Evolutionary conservation across 495 filamentous ascomycete genomes (phyloP).

Genomic region (Parathielavia hyrcaniae): DNA sequence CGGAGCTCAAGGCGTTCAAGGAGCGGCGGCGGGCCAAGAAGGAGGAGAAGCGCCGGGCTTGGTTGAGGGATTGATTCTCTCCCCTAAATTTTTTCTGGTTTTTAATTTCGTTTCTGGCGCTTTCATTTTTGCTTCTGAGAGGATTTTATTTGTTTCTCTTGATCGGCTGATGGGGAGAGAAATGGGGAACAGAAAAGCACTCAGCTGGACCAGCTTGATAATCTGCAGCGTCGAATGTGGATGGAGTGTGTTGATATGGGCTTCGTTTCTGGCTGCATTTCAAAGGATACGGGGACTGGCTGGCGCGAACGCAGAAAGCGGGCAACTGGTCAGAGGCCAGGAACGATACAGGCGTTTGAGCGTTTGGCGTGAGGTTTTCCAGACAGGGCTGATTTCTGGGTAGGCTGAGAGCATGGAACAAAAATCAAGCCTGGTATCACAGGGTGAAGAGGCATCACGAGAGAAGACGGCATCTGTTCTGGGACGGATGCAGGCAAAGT

Average conservation of each 20-base stretch:
- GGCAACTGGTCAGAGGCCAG: not conserved
- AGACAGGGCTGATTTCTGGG: not conserved
- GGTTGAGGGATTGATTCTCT: constrained; percentile 72
- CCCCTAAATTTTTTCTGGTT: not conserved
- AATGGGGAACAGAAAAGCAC: no score
- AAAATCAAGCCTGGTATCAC: no score
- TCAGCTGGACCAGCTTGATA: not conserved
- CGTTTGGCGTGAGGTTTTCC: not conserved
- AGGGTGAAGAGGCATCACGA: no score
- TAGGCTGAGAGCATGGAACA: not conserved
- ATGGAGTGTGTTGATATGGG: not conserved
- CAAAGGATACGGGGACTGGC: constrained; percentile 2
- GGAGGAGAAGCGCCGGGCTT: constrained; percentile 88
- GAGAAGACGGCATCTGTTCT: no score
- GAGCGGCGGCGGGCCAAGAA: constrained; percentile 71
- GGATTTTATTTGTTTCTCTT: not conserved
- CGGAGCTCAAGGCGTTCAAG: constrained; percentile 70
- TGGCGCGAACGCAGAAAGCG: not conserved
- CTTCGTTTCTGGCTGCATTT: constrained; percentile 2
- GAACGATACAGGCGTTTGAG: constrained; percentile 11
- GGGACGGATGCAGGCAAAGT: no score
- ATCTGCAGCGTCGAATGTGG: no score
- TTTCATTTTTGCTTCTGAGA: not conserved
- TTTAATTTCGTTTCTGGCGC: not conserved
- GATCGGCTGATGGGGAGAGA: not conserved